These are phyloP conservation scores for Coffea canephora DNA, from an alignment of 257 asterid species.

Conservation along the genomic window DNA sequence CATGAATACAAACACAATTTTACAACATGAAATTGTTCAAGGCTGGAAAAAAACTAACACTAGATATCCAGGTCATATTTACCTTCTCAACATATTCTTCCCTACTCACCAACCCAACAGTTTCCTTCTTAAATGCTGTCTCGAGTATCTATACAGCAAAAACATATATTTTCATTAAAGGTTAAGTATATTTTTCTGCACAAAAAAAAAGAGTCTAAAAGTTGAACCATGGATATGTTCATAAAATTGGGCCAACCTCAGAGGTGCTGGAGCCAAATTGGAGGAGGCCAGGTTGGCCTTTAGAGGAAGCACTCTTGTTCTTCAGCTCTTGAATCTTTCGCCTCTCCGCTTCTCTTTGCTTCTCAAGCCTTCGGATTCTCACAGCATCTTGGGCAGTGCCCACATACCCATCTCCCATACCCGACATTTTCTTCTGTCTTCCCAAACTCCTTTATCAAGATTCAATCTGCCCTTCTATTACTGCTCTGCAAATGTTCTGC, in stretches of 20 bases:
- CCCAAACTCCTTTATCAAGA: too few relatives aligned
- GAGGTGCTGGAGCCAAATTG: constrained; percentile 97
- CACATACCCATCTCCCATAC: constrained; percentile 99
- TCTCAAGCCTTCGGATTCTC: constrained; percentile 91
- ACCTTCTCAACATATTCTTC: constrained; percentile 99
- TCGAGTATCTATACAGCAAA: constrained; percentile 61
- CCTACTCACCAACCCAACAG: constrained; percentile 95
- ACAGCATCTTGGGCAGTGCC: constrained; percentile 97
- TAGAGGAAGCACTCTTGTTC: constrained; percentile 76
- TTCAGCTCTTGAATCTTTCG: constrained; percentile 92
- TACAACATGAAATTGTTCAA: background rate
- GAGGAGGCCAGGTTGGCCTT: constrained; percentile 90
- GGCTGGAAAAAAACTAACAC: background rate
- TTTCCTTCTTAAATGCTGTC: constrained; percentile 99
- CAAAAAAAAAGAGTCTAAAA: background rate
- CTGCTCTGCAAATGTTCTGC: too few relatives aligned
- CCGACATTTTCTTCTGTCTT: constrained; percentile 54
- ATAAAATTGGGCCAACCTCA: constrained; percentile 44
- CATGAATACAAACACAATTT: constrained; percentile 12
- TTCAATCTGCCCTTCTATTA: too few relatives aligned
- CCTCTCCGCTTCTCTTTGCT: constrained; percentile 98
- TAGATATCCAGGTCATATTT: background rate
- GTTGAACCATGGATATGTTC: background rate
- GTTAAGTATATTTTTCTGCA: background rate
- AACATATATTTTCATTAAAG: background rate